These are phyloP conservation scores for Daldinia loculata DNA, from an alignment of 495 filamentous ascomycete species.

Conservation along the genomic window DNA sequence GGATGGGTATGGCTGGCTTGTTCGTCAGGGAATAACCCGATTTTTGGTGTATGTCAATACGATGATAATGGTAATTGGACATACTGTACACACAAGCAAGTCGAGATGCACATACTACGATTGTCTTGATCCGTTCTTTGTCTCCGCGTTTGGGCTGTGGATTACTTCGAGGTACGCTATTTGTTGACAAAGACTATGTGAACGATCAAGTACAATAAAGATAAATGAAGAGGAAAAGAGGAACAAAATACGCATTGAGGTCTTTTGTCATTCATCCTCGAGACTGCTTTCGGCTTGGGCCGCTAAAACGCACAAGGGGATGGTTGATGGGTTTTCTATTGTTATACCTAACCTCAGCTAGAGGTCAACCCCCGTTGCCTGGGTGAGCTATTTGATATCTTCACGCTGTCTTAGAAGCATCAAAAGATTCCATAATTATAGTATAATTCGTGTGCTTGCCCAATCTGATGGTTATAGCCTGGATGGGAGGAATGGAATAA, in stretches of 20 bases:
- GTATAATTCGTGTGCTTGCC: neutral
- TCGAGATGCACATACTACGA: neutral
- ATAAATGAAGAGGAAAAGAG: neutral
- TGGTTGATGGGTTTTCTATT: neutral
- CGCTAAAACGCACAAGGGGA: neutral
- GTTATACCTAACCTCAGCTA: neutral
- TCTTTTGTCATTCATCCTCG: neutral
- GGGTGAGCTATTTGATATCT: neutral
- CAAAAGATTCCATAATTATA: neutral
- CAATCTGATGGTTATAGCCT: neutral
- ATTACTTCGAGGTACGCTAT: neutral
- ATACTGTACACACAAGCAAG: neutral
- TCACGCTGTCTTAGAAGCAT: neutral
- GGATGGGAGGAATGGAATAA: neutral
- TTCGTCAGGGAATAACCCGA: slow-evolving; percentile 78
- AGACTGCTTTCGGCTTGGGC: slow-evolving; percentile 6
- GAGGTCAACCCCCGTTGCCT: neutral
- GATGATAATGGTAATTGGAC: slow-evolving; percentile 1
- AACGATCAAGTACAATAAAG: neutral
- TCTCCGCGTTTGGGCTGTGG: neutral
- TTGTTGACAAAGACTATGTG: slow-evolving; percentile 11
- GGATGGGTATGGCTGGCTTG: slow-evolving; percentile 90
- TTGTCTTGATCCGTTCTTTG: neutral
- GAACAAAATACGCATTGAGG: slow-evolving; percentile 10
- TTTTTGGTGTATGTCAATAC: slow-evolving; percentile 3